Evolutionary conservation across 2,329 filamentous ascomycete genomes (phyloP), one percentile per base, ranked within the genome.

Genomic region (Pestalotiopsis sp.): DNA sequence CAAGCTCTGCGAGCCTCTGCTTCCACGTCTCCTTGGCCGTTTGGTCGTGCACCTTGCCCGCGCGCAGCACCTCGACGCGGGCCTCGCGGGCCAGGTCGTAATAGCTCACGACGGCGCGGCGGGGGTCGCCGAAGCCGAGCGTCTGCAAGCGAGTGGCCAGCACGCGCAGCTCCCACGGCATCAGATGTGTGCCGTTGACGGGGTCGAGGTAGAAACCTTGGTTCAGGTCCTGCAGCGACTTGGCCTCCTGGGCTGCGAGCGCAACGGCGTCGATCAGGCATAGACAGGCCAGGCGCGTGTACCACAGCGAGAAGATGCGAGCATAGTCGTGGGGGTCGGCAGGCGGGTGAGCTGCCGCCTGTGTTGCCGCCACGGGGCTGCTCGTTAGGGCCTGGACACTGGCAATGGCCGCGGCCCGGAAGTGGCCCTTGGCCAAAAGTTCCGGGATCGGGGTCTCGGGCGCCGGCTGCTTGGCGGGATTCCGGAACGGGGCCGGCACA

Each of bases 81-180:
- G 93, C 93, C 79, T 97, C 94, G 9, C 92, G 82, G 0, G 91
- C 94, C 2, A 98, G 86, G 71, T 97, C 94, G 77, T 97, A 97
- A 78, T 97, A 93, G 59, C 92, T 93, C 86, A 96, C 95, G 68
- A 99, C 91, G 3, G 93, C 92, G 70, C 95, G 87, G 4, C 95
- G 87, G 64, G 91, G 89, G 80, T 99, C 96, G 4, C 91, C 91
- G 72, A 96, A 97, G 1, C 93, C 94, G 60, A 97, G 87, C 0
- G 93, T 93, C 73, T 97, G 93, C 23, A 98, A 85, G 1, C 95
- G 88, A 9, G 98, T 92, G 6, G 92, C 91, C 17, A 98, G 85
- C 2, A 98, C 87, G 6, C 96, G 89, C 66, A 99, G 85, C 57
- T 92, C 88, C 95, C 96, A 99, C 0, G 95, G 95, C 0, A 95